Base-by-base conservation (phyloP, 495 filamentous ascomycete genomes). In the Lichina pygmaea region DNA sequence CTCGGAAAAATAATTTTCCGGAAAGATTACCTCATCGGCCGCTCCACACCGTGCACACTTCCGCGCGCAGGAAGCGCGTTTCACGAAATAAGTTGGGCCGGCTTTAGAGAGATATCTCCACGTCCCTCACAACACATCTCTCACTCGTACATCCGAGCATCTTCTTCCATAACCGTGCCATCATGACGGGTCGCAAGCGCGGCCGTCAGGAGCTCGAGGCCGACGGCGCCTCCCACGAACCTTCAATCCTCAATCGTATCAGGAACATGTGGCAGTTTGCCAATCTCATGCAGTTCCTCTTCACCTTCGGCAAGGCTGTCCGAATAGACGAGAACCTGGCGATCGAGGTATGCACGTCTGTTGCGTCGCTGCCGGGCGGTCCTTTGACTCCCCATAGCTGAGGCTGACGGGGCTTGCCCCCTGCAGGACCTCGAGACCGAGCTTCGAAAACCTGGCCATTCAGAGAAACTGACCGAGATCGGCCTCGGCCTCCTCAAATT, bases 211-310 rank as follows among this genome's bases (percentile, higher is more conserved):
- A 85, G 60, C 71, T 71, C 60, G 73, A 70, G 64, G 60, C 53
- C 53, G 48, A 53, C 33, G 55, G 68, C 49, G 51, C 58, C 44
- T 58, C 65, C 6, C 60, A 72, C 50, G 66, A 73, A 50, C 56
- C 57, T 41, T 62, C 60, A 43, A 50, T 75, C 46, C 66, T 93
- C 17, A 62, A 77, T 42, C 73, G 67, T 50, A 66, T 97, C 48
- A 68, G 86, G 43, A 89, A 80, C 57, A 77, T 75, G 63, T 94
- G 89, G 85, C 80, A 94, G 58, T 93, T 97, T 60, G 81, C 89
- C 42, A 85, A 83, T 55, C 67, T 97, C 6, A 84, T 78, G 64
- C 89, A 97, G 60, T 97, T 82, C 63, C 78, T 94, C 45, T 74
- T 73, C 52, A 70, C 84, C 45, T 97, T 97, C 60, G 85, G 85